These are phyloP conservation scores for Collybia sordida DNA, from an alignment of 768 basidiomycete species.

Conservation along the genomic window DNA sequence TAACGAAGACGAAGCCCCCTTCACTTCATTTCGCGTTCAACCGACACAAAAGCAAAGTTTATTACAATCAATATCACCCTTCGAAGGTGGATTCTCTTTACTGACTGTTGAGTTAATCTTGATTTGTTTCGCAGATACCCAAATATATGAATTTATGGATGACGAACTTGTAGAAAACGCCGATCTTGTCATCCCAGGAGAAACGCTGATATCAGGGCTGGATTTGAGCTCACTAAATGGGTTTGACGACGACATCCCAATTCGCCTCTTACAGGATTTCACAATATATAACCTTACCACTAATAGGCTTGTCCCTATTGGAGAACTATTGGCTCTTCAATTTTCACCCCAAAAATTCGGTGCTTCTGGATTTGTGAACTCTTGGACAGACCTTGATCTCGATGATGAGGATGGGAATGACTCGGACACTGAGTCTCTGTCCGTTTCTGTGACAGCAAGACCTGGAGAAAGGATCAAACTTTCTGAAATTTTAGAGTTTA, in stretches of 20 bases:
- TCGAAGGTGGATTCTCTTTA: neutral
- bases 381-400: conserved; percentile 32
- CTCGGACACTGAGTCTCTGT: conserved; percentile 27
- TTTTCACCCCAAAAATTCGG: conserved; percentile 23
- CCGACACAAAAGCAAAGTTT: neutral
- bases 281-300: conserved; percentile 44
- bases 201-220: conserved; percentile 25
- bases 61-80: too few species aligned
- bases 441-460: conserved; percentile 14
- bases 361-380: conserved; percentile 40
- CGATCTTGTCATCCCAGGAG: conserved; percentile 42
- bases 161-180: conserved; percentile 39
- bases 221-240: conserved; percentile 17
- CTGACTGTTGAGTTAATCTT: neutral
- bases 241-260: conserved; percentile 44
- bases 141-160: conserved; percentile 14
- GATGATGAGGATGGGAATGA: conserved; percentile 30
- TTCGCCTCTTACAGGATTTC: conserved; percentile 57
- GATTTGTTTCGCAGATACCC: conserved; percentile 2
- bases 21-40: neutral
- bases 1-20: neutral
- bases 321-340: conserved; percentile 34
- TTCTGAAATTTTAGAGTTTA: conserved; percentile 45
- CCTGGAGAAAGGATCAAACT: conserved; percentile 31
- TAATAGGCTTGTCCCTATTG: conserved; percentile 37